Evolutionary conservation across 1,284 basidiomycete species (phyloP), one percentile per base, ranked within the genome.

Genomic region (Inonotus hispidus): DNA sequence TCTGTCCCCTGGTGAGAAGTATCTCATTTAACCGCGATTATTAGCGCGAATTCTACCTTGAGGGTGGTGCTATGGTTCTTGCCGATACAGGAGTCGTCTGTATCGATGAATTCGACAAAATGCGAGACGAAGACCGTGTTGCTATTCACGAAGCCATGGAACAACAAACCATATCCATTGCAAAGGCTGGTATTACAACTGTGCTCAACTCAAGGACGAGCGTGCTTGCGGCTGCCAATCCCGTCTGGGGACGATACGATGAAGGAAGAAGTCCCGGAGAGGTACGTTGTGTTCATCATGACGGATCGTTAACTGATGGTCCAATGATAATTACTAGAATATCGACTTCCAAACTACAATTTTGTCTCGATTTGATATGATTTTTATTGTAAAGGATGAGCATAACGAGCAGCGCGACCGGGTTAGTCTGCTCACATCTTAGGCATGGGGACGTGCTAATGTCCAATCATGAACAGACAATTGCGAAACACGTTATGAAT

Each of bases 131-230:
- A 74, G 97, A 99, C 71, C 87, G 97, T 63, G 97, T 99, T 1
- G 97, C 97, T 0, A 99, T 99, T 64, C 97, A 99, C 76, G 97
- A 99, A 76, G 97, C 96, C 16, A 99, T 99, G 96, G 96, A 99
- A 71, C 96, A 99, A 72, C 96, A 99, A 73, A 99, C 96, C 0
- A 99, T 99, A 68, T 99, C 97, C 1, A 98, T 99, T 67, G 96
- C 96, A 38, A 99, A 99, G 74, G 97, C 97, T 2, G 97, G 97
- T 66, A 99, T 99, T 66, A 99, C 97, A 0, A 99, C 97, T 0
- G 94, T 98, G 25, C 79, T 99, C 43, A 99, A 99, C 75, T 96
- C 94, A 1, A 80, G 97, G 53, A 98, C 97, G 0, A 95, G 92
- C 64, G 96, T 99, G 6, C 82, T 99, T 29, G 97, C 97, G 0